Evolutionary conservation across 768 basidiomycete species (phyloP), one percentile per base, ranked within the genome.

Genomic region (Boletus sp.): DNA sequence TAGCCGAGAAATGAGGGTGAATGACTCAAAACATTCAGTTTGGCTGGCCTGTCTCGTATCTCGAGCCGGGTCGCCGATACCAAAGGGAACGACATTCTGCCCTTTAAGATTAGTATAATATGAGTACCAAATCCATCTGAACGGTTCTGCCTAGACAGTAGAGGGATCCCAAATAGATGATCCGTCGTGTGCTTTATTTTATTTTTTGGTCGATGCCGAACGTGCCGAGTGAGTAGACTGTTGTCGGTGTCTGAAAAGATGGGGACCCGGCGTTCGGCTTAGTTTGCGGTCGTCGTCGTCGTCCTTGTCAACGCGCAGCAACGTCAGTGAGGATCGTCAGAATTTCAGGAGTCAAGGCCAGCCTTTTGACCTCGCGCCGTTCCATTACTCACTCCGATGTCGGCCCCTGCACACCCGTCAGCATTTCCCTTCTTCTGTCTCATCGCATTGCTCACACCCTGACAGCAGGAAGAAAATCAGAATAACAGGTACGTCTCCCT

Each of bases 381-480:
- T n/a, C 3, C 24, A 24, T 3, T 24, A 24, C 24, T 47, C 45
- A n/a, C 39, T 17, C 47, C 50, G 50, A 75, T 75, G 73, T 66
- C 72, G 17, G 50, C 61, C 20, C 49, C 70, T 42, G 47, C 63
- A 6, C 58, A 70, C 33, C 72, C 64, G 73, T 70, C 55, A 67
- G 71, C 59, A 8, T 53, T 29, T 36, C 28, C 15, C 37, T 1
- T 52, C 11, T 36, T 28, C 50, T 9, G 11, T 49, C 20, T 28
- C 48, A 5, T 17, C 33, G 6, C 47, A 30, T 9, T 20, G 37
- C 64, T 67, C 54, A 71, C 64, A 17, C 47, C 46, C 54, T 44
- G 32, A 7, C 46, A 73, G 83, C 66, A 81, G 78, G 60, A 88
- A 88, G 81, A 87, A 86, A 77, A 89, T 92, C 59, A 83, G 89